Percentiles rank a stretch among this genome's conserved stretches.
Evolutionary conservation across 2,329 filamentous ascomycete genomes (phyloP).

Genomic region (Elsinoe australis): DNA sequence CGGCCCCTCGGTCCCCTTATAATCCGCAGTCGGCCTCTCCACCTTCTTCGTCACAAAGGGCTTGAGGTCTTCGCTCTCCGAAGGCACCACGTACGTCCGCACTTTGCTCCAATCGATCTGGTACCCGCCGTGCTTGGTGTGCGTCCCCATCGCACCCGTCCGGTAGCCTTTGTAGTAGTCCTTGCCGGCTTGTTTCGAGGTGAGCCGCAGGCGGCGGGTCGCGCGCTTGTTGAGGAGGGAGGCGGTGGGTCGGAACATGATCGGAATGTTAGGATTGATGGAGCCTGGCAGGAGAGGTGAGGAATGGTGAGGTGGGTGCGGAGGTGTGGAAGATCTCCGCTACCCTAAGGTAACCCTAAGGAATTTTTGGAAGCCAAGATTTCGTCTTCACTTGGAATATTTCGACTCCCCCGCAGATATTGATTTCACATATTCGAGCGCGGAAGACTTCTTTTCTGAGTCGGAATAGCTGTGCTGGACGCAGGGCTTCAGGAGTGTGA

Average conservation of each 20-base stretch:
- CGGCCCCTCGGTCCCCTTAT: neutral
- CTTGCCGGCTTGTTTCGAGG: slow-evolving; percentile 85
- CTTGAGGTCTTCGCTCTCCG: slow-evolving; percentile 64
- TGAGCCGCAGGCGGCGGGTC: slow-evolving; percentile 70
- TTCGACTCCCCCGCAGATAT: neutral
- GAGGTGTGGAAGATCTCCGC: slow-evolving; percentile 4
- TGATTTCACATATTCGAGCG: neutral
- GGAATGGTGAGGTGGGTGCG: slow-evolving; percentile 5
- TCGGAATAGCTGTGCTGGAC: no score
- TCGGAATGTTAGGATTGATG: slow-evolving; percentile 27
- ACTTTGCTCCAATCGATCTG: slow-evolving; percentile 79
- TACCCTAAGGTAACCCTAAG: slow-evolving; percentile 15
- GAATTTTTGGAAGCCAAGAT: slow-evolving; percentile 2
- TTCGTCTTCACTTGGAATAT: slow-evolving; percentile 8
- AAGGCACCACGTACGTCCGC: slow-evolving; percentile 78
- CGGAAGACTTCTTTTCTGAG: no score
- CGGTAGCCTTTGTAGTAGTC: slow-evolving; percentile 97
- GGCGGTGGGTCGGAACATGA: slow-evolving; percentile 5
- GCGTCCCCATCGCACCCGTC: slow-evolving; percentile 75
- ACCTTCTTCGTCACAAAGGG: slow-evolving; percentile 66
- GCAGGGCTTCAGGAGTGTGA: no score
- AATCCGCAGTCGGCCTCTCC: slow-evolving; percentile 33
- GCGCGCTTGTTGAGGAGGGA: slow-evolving; percentile 37
- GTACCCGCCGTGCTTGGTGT: slow-evolving; percentile 79
- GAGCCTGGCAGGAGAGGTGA: slow-evolving; percentile 47